phyloP scores from a whole-genome alignment of 805 yeast genomes.

The Danielia oregonensis region DNA sequence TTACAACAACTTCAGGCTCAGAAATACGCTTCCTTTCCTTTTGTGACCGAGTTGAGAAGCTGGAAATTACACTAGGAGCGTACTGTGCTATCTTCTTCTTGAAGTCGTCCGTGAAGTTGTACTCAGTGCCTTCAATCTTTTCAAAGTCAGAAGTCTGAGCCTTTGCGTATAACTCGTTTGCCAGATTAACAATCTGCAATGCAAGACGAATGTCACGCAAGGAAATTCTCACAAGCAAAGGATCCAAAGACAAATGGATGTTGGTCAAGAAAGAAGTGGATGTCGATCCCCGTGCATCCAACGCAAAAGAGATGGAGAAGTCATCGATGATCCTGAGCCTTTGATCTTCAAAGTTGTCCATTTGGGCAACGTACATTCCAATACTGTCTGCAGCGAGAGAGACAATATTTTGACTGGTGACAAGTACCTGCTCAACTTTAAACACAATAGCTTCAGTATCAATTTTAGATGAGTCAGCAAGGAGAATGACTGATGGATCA shows the following conservation, averaged over 20 bases:
- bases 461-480: constrained; percentile 70
- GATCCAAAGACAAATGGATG: constrained; percentile 72
- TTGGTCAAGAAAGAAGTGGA: constrained; percentile 54
- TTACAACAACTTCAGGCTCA: constrained; percentile 42
- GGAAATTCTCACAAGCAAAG: constrained; percentile 75
- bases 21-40: neutral
- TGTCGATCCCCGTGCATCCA: constrained; percentile 69
- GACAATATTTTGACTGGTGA: constrained; percentile 63
- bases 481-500: constrained; percentile 70
- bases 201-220: constrained; percentile 85
- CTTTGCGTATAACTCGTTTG: constrained; percentile 48
- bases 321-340: constrained; percentile 81
- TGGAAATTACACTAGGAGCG: constrained; percentile 63
- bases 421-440: constrained; percentile 72
- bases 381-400: constrained; percentile 70
- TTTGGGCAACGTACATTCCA: constrained; percentile 80
- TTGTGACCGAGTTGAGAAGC: constrained; percentile 37
- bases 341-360: constrained; percentile 62
- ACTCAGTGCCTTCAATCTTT: constrained; percentile 6
- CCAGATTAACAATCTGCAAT: constrained; percentile 64
- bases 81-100: constrained; percentile 56
- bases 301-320: constrained; percentile 70
- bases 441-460: constrained; percentile 88
- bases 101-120: constrained; percentile 59
- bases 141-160: constrained; percentile 22